Percentiles rank a stretch among this genome's conserved stretches.
phyloP scores from a whole-genome alignment of 164 flowering plant genomes.

The Magnolia officinalis region DNA sequence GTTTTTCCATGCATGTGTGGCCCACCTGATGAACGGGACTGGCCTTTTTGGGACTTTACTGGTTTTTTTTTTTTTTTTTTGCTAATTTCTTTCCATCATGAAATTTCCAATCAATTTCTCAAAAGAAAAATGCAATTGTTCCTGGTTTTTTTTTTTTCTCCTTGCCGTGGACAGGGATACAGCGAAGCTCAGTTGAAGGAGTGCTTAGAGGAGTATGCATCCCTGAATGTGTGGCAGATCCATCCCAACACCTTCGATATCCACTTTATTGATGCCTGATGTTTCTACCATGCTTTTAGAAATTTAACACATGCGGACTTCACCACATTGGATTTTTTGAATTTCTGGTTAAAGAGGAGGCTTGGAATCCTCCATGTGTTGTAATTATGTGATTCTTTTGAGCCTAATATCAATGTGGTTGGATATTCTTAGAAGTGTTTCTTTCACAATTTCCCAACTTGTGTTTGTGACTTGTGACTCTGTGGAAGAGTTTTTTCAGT shows the following conservation, averaged over 20 bases:
- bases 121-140: background rate
- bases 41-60: too few species aligned
- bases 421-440: too few species aligned
- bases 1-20: too few species aligned
- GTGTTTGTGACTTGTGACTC: too few species aligned
- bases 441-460: too few species aligned
- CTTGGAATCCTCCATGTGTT: background rate
- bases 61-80: too few species aligned
- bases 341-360: background rate
- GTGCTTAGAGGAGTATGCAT: constrained; percentile 97
- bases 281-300: background rate
- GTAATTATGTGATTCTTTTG: background rate
- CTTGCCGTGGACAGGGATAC: constrained; percentile 61
- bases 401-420: background rate
- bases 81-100: too few species aligned
- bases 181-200: constrained; percentile 98
- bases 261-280: constrained; percentile 81
- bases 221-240: constrained; percentile 96
- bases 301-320: background rate
- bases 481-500: too few species aligned
- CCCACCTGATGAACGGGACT: too few species aligned
- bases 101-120: background rate
- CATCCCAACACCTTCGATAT: constrained; percentile 90
- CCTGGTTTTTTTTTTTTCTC: background rate
- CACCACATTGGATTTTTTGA: background rate